Evolutionary conservation across 495 filamentous ascomycete genomes (phyloP), one percentile per base, ranked within the genome.

Genomic region (Penicillium flavigenum): DNA sequence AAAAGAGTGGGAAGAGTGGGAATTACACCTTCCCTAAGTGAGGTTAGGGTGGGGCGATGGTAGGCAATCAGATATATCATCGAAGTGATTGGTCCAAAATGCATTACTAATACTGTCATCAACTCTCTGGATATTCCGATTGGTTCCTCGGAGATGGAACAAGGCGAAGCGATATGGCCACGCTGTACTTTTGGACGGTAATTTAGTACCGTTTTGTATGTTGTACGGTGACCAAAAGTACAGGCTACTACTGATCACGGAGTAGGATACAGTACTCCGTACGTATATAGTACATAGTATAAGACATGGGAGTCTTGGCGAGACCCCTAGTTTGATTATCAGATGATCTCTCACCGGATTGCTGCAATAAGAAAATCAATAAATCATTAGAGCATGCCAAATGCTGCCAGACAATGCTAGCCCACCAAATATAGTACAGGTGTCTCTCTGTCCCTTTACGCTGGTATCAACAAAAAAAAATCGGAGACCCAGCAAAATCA

Each of bases 21-120:
- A 56, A 63, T 56, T 31, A 19, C 58, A 61, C 71, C 60, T 71
- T 64, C 69, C 71, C 56, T 10, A 58, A 58, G 54, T 42, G 44
- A 58, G 70, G 45, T 26, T 12, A 5, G 46, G 47, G 59, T 52
- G 65, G 61, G 53, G 44, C 63, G 39, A 31, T 63, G 46, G 51
- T 17, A 49, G 69, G 72, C 68, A 76, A 76, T 61, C 69, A 60
- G 57, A 58, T 67, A 67, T 76, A 6, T 36, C 0, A 0, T 11
- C 0, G 0, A 19, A 0, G 0, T 68, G 20, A 76, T 74, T 76
- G 67, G 74, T 26, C 20, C 4, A 22, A 7, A 7, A 0, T 2
- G 11, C 6, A n/a, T 34, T 22, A 45, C 32, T 17, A 27, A 22
- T 7, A 26, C 6, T 51, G 70, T 76, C 65, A 76, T 67, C 73